Percentiles rank a stretch among this genome's conserved stretches.
These are phyloP conservation scores for Cladobotryum protrusum DNA, from an alignment of 2,329 filamentous ascomycete species.

Conservation along the genomic window DNA sequence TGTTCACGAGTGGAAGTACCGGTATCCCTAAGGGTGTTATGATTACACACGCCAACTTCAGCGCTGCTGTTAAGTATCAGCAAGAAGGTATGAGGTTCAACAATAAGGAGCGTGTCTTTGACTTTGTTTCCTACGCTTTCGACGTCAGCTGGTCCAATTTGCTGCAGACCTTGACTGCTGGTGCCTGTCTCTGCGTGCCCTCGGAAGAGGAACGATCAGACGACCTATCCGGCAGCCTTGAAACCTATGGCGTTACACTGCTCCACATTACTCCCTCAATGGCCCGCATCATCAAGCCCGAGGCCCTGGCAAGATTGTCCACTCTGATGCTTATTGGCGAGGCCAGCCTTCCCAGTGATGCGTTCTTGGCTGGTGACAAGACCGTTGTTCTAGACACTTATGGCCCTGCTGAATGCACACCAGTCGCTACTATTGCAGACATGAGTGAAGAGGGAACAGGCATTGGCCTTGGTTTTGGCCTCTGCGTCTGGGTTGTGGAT, in stretches of 20 bases:
- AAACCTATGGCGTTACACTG: background rate
- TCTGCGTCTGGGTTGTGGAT: constrained; percentile 6
- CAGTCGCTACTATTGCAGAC: too few species aligned
- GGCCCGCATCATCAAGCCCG: background rate
- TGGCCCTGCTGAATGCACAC: background rate
- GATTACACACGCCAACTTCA: constrained; percentile 10
- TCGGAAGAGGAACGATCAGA: constrained; percentile 12
- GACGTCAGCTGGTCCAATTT: constrained; percentile 11
- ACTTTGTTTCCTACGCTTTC: constrained; percentile 13
- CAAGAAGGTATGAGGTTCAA: background rate
- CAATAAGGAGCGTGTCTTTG: background rate
- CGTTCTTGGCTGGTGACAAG: background rate
- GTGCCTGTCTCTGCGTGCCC: constrained; percentile 11
- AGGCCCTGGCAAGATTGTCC: background rate
- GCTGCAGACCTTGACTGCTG: constrained; percentile 2
- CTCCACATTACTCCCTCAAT: background rate
- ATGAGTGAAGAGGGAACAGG: background rate
- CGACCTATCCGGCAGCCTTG: constrained; percentile 8
- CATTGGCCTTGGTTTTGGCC: background rate
- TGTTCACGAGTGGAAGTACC: constrained; percentile 17
- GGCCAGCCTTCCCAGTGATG: background rate
- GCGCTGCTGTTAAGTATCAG: too few species aligned
- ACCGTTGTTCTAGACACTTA: background rate
- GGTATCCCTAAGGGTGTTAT: constrained; percentile 17
- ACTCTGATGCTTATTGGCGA: background rate